Conservation (phyloP, 2,329 filamentous ascomycete genomes). For the Podosphaera aphanis region DNA sequence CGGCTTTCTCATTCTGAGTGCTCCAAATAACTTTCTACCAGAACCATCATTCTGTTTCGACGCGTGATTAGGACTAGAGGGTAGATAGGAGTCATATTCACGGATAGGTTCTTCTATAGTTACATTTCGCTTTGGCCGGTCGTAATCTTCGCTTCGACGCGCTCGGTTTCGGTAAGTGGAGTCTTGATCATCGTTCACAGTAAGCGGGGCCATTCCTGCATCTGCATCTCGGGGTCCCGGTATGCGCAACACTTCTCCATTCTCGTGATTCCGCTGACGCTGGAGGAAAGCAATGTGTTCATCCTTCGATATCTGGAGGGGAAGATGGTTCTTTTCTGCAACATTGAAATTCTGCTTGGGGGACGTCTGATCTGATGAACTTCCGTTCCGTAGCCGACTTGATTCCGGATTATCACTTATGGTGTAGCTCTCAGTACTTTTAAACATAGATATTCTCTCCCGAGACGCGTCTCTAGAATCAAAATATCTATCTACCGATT, state of each 20-base stretch:
- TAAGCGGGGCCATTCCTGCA: slow-evolving; percentile 47
- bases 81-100: neutral
- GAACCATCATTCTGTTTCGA: slow-evolving; percentile 9
- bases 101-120: slow-evolving; percentile 12
- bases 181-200: slow-evolving; percentile 19
- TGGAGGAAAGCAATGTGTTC: slow-evolving; percentile 77
- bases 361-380: slow-evolving; percentile 1
- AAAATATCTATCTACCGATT: neutral
- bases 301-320: slow-evolving; percentile 33
- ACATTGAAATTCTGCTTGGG: slow-evolving; percentile 29
- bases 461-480: neutral
- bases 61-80: neutral
- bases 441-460: neutral
- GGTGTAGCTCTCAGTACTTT: neutral
- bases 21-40: slow-evolving; percentile 7
- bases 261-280: slow-evolving; percentile 51
- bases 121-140: slow-evolving; percentile 11
- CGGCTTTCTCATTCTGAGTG: slow-evolving; percentile 22
- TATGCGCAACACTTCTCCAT: slow-evolving; percentile 58
- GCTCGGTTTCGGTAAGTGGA: neutral
- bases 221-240: slow-evolving; percentile 83
- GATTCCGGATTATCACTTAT: slow-evolving; percentile 4
- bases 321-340: slow-evolving; percentile 27
- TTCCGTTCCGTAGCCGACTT: slow-evolving; percentile 2
- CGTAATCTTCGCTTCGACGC: slow-evolving; percentile 6